Evolutionary conservation across 164 flowering plant species (phyloP), one percentile per base, ranked within the genome.

Genomic region (Litsea cubeba): DNA sequence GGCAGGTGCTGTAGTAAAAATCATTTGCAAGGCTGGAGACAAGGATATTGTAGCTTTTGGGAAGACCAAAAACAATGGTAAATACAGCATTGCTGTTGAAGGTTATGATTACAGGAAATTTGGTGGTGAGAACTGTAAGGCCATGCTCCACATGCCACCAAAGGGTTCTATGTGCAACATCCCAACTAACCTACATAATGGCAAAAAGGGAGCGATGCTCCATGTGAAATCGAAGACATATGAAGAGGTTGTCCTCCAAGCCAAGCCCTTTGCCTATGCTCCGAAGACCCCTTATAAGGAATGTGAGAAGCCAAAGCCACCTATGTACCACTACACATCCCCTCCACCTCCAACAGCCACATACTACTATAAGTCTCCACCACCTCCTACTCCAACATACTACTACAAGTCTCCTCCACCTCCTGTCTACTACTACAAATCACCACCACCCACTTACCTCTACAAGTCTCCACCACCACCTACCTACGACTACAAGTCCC

Each of bases 201-300:
- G 95, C 24, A 79, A 71, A 62, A 75, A 75, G 65, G 95, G 95
- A 7, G 91, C 91, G 8, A 57, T 30, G 25, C 75, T 88, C 32
- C 71, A 79, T 57, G 83, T 90, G 35, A 85, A 90, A 74, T 90
- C 95, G 12, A 83, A 88, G 81, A 79, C 76, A 5, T 60, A 90
- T 40, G 75, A 82, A 64, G 90, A 86, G 64, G 88, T 88, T 79
- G 95, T 90, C 54, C 81, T 87, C 28, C 23, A 54, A 15, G 88
- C 89, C 22, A 87, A 87, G 82, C 76, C 92, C 22, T 90, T 90
- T 79, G 94, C 94, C 50, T 90, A 82, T 81, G 94, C 85, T 14
- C 83, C 94, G 10, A 84, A 87, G 82, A 87, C 73, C 20, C 91
- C 90, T 69, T 90, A 86, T 75, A 40, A 87, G 81, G 84, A 82